Conservation (phyloP, 345 rosid species). For the Carallia pectinifolia region DNA sequence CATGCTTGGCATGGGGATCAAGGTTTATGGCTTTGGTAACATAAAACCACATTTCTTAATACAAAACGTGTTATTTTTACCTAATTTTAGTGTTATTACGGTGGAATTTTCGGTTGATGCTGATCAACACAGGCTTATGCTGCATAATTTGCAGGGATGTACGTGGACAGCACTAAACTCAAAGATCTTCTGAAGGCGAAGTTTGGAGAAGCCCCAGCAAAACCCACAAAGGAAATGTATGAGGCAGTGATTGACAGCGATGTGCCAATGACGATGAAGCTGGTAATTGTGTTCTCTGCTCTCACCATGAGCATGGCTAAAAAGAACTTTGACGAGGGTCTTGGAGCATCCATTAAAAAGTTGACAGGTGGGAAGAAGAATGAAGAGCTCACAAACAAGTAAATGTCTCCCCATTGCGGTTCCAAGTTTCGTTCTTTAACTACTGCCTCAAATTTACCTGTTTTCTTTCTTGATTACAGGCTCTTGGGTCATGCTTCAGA, state of each 20-base stretch:
- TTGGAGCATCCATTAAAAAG: conserved; percentile 43
- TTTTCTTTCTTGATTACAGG: conserved; percentile 21
- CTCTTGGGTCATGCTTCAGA: conserved; percentile 45
- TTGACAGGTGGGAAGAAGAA: conserved; percentile 44
- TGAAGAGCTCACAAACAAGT: conserved; percentile 42
- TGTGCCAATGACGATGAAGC: conserved; percentile 31
- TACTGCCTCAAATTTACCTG: background rate
- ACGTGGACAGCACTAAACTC: conserved; percentile 39
- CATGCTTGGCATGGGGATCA: conserved; percentile 44
- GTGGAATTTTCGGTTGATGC: too few species aligned
- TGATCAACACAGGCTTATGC: too few species aligned
- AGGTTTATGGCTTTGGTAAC: conserved; percentile 44
- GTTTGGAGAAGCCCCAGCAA: conserved; percentile 35
- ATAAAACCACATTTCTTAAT: background rate
- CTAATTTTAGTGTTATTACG: background rate
- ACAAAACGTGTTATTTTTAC: background rate
- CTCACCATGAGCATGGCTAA: conserved; percentile 49
- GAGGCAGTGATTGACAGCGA: conserved; percentile 43
- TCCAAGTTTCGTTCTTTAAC: background rate
- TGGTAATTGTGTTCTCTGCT: conserved; percentile 42
- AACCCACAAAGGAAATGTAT: conserved; percentile 43
- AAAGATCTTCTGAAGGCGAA: conserved; percentile 37
- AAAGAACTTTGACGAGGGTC: conserved; percentile 39
- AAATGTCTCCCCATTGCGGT: background rate
- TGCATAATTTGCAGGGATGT: conserved; percentile 36